Evolutionary conservation across 2,329 filamentous ascomycete species (phyloP).

Genomic region (Aspergillus hortae): DNA sequence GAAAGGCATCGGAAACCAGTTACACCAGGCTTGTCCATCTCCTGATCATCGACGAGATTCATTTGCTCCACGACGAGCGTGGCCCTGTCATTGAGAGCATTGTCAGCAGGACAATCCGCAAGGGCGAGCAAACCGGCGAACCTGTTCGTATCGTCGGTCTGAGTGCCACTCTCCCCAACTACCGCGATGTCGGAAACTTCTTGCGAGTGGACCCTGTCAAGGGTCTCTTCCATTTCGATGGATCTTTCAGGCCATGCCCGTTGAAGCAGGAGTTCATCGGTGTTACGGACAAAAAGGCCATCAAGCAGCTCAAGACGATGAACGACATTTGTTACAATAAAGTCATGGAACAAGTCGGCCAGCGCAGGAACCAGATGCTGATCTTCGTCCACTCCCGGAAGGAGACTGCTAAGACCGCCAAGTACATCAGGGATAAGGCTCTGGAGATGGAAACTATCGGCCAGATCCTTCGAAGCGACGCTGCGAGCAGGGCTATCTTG

Average conservation of each 20-base stretch:
- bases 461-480: constrained; percentile 89
- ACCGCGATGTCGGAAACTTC: constrained; percentile 92
- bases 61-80: constrained; percentile 94
- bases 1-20: constrained; percentile 93
- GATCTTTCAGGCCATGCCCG: constrained; percentile 87
- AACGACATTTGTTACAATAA: constrained; percentile 99
- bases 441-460: constrained; percentile 96
- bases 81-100: constrained; percentile 96
- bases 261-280: constrained; percentile 96
- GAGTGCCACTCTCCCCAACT: constrained; percentile 94
- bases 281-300: constrained; percentile 95
- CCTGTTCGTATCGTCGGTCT: constrained; percentile 87
- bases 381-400: constrained; percentile 99
- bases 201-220: constrained; percentile 81
- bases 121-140: constrained; percentile 89
- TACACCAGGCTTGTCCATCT: constrained; percentile 97
- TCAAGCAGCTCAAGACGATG: constrained; percentile 99
- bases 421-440: constrained; percentile 93
- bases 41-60: constrained; percentile 97
- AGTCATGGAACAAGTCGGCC: constrained; percentile 91
- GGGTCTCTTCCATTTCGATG: constrained; percentile 94
- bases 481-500: constrained; percentile 83
- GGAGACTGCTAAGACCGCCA: constrained; percentile 95
- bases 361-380: constrained; percentile 93
- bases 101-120: constrained; percentile 87